These are phyloP conservation scores for Colletotrichum chrysophilum DNA, from an alignment of 2,329 filamentous ascomycete species.

Conservation along the genomic window DNA sequence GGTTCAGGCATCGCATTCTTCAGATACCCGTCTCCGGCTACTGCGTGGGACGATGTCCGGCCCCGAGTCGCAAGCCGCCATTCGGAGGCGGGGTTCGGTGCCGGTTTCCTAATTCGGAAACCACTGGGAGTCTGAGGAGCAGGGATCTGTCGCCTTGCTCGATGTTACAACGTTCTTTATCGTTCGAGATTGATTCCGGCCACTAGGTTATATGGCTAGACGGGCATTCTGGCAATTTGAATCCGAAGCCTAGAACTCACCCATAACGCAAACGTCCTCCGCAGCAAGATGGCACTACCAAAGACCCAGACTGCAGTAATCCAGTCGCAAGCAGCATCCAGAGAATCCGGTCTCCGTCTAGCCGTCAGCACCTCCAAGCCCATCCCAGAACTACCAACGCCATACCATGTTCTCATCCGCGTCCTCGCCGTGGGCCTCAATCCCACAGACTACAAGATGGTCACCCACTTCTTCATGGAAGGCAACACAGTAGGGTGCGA, in stretches of 20 bases:
- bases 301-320: neutral
- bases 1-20: neutral
- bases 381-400: neutral
- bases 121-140: neutral
- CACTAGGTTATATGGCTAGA: fast-evolving
- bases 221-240: neutral
- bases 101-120: neutral
- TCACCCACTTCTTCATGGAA: conserved; percentile 15
- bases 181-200: neutral
- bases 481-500: conserved; percentile 26
- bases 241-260: neutral
- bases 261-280: fast-evolving
- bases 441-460: conserved; percentile 32
- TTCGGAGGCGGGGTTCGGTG: neutral
- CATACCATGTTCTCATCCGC: conserved; percentile 18
- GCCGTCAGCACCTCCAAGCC: neutral
- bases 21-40: neutral
- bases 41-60: neutral
- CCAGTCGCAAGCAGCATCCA: neutral
- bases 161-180: neutral
- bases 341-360: neutral
- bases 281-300: neutral
- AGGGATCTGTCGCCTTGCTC: neutral
- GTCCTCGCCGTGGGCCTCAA: conserved; percentile 31
- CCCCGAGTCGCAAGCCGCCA: neutral